Percentiles rank a stretch among this genome's conserved stretches.
phyloP scores from a whole-genome alignment of 2,329 filamentous ascomycete species.

The Botrytis pseudocinerea region DNA sequence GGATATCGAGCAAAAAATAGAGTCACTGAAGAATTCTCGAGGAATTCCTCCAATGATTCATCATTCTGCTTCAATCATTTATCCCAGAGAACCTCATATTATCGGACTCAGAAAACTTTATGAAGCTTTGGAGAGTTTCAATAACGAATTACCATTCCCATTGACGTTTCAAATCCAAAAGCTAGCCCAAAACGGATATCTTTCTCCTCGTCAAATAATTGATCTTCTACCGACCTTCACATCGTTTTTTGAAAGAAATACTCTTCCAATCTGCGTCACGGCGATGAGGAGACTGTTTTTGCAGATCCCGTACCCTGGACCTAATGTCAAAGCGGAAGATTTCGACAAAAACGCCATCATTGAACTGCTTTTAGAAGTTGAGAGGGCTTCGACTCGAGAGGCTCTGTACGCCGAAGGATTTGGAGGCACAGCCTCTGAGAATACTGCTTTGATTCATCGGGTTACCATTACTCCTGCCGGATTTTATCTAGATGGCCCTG shows the following conservation, averaged over 20 bases:
- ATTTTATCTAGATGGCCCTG: slow-evolving; percentile 59
- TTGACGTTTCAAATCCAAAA: slow-evolving; percentile 63
- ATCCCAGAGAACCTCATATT: slow-evolving; percentile 26
- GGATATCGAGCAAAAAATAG: slow-evolving; percentile 35
- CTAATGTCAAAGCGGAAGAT: slow-evolving; percentile 48
- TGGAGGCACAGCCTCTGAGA: slow-evolving; percentile 32
- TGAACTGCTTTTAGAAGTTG: slow-evolving; percentile 44
- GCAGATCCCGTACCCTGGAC: slow-evolving; percentile 56
- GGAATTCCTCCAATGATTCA: slow-evolving; percentile 41
- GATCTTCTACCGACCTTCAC: slow-evolving; percentile 47
- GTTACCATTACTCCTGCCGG: slow-evolving; percentile 58
- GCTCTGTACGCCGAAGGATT: slow-evolving; percentile 31
- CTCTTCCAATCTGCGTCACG: slow-evolving; percentile 49
- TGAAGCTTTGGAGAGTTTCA: slow-evolving; percentile 31
- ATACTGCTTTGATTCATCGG: slow-evolving; percentile 35
- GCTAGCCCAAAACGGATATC: slow-evolving; percentile 62
- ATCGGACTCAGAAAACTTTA: slow-evolving; percentile 30
- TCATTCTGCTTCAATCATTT: slow-evolving; percentile 25
- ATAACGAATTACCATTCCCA: slow-evolving; percentile 49
- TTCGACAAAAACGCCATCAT: slow-evolving; percentile 47
- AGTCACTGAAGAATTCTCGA: slow-evolving; percentile 36
- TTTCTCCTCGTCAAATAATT: slow-evolving; percentile 56
- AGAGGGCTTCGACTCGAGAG: slow-evolving; percentile 42
- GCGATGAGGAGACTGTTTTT: slow-evolving; percentile 55
- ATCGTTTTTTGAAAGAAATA: slow-evolving; percentile 35